phyloP scores from a whole-genome alignment of 768 basidiomycete genomes.

The Phylloporus scabripes region DNA sequence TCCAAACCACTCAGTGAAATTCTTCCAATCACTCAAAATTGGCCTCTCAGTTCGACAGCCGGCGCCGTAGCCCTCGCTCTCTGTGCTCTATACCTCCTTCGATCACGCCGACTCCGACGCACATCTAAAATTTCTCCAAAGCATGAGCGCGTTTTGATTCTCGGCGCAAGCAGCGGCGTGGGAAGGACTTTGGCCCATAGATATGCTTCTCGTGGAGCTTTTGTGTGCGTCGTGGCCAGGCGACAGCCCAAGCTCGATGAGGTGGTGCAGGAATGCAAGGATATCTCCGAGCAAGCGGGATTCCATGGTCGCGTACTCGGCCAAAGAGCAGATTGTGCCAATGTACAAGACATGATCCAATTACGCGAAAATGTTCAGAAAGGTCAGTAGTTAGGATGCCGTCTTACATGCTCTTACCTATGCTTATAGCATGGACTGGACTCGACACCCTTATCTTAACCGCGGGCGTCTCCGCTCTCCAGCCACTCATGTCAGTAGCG shows the following conservation, averaged over 20 bases:
- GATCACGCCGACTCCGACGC: conserved; percentile 23
- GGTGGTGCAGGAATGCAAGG: conserved; percentile 57
- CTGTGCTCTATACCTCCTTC: conserved; percentile 16
- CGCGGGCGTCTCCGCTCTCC: conserved; percentile 80
- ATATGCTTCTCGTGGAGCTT: conserved; percentile 73
- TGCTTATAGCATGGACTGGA: conserved; percentile 63
- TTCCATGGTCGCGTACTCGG: conserved; percentile 39
- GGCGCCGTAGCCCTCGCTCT: conserved; percentile 15
- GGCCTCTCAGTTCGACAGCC: conserved; percentile 5
- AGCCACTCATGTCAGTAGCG: conserved; percentile 67
- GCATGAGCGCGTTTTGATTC: conserved; percentile 68
- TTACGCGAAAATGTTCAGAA: conserved; percentile 48
- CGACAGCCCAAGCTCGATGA: conserved; percentile 47
- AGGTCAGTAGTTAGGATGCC: conserved; percentile 34
- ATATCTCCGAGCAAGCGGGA: conserved; percentile 14
- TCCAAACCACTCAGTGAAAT: conserved; percentile 5
- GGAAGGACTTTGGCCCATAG: conserved; percentile 63
- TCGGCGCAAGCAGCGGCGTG: conserved; percentile 84
- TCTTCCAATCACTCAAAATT: conserved; percentile 1
- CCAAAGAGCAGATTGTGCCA: conserved; percentile 58
- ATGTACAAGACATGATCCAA: conserved; percentile 59
- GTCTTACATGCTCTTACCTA: neutral
- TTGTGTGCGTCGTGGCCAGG: conserved; percentile 70
- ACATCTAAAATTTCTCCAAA: conserved; percentile 34
- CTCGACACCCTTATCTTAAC: conserved; percentile 78